Evolutionary conservation across 257 asterid species (phyloP).

Genomic region (Thymus quinquecostatus): DNA sequence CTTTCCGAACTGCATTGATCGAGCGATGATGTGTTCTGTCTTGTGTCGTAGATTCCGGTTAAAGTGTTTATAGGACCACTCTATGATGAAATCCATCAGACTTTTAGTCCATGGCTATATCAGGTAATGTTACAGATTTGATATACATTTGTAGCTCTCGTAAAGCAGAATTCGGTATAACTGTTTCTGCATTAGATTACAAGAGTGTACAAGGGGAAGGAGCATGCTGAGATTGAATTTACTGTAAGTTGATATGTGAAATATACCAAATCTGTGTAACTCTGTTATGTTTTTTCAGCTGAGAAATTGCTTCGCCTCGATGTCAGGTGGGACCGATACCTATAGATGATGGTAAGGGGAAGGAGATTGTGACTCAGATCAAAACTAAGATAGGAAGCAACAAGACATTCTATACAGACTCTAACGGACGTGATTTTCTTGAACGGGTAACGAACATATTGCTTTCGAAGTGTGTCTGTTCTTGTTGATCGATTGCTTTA

Average conservation of each 20-base stretch:
- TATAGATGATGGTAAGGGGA: constrained; percentile 74
- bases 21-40: constrained; percentile 24
- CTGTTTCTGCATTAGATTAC: constrained; percentile 53
- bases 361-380: constrained; percentile 79
- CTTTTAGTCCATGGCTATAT: constrained; percentile 75
- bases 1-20: constrained; percentile 7
- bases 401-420: constrained; percentile 85
- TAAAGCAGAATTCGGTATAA: too few species aligned
- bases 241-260: constrained; percentile 46
- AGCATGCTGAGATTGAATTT: constrained; percentile 87
- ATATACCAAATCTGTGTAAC: too few species aligned
- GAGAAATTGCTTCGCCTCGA: constrained; percentile 17
- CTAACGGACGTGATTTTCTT: constrained; percentile 92
- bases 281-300: too few species aligned
- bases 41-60: constrained; percentile 49
- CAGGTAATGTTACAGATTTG: constrained; percentile 58
- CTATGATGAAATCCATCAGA: constrained; percentile 92
- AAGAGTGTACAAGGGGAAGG: constrained; percentile 87
- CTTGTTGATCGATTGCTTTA: constrained; percentile 2
- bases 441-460: constrained; percentile 59
- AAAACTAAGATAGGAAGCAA: constrained; percentile 65
- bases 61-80: constrained; percentile 77
- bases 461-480: background rate
- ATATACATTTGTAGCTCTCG: background rate
- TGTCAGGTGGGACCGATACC: constrained; percentile 95